Conservation (phyloP, 306 rosid species). For the Ormosia semicastrata region DNA sequence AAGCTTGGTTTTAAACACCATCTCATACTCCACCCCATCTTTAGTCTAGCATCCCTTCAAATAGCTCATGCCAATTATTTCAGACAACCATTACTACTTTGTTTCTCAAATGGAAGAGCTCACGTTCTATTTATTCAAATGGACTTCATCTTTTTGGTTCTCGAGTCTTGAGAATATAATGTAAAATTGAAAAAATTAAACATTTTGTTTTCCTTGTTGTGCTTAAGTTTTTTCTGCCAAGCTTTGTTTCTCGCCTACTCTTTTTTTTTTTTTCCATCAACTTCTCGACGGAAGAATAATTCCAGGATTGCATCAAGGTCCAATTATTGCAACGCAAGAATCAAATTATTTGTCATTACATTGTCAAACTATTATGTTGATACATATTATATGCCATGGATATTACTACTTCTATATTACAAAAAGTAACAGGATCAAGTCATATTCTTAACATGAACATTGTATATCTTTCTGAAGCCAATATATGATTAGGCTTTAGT, state of each 20-base stretch:
- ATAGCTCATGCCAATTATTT: conserved; percentile 11
- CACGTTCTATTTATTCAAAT: too few species aligned
- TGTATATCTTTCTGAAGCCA: neutral
- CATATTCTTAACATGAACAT: neutral
- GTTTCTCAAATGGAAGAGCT: too few species aligned
- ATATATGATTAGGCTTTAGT: neutral
- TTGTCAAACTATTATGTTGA: conserved; percentile 56
- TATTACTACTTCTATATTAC: neutral
- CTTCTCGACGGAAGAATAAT: too few species aligned
- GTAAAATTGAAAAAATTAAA: too few species aligned
- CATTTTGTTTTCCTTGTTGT: too few species aligned
- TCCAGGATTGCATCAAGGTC: conserved; percentile 62
- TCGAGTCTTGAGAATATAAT: too few species aligned
- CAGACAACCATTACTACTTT: neutral
- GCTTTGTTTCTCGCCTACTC: too few species aligned
- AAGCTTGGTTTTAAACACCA: conserved; percentile 17
- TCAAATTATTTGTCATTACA: conserved; percentile 61
- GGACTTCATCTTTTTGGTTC: too few species aligned
- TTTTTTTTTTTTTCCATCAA: too few species aligned
- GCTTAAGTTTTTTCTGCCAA: too few species aligned
- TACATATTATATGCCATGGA: conserved; percentile 26
- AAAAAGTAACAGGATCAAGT: neutral
- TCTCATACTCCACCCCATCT: neutral
- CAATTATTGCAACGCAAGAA: conserved; percentile 67
- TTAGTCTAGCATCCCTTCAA: neutral